These are phyloP conservation scores for Magnusiomyces fungicola DNA, from an alignment of 1,139 yeast genomes.

Conservation along the genomic window DNA sequence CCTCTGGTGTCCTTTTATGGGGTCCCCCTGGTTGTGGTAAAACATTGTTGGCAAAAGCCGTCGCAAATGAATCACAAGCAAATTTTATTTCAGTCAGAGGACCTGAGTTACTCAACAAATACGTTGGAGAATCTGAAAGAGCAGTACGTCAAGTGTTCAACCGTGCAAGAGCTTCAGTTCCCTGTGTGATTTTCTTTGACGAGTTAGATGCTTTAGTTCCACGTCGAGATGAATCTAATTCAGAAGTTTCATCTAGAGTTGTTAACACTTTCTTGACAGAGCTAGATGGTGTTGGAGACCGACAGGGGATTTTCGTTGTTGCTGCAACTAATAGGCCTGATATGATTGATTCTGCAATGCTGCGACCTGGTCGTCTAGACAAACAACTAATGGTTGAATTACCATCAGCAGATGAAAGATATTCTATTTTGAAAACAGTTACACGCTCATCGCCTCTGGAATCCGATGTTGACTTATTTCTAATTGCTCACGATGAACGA, in stretches of 20 bases:
- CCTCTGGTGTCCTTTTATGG: conserved; percentile 96
- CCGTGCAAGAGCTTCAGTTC: conserved; percentile 89
- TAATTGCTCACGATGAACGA: conserved; percentile 65
- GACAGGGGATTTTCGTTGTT: conserved; percentile 87
- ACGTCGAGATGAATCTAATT: conserved; percentile 71
- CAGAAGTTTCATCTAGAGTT: conserved; percentile 89
- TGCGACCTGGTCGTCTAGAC: conserved; percentile 93
- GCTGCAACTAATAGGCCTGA: conserved; percentile 98
- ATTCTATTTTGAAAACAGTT: conserved; percentile 73
- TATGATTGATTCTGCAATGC: conserved; percentile 97
- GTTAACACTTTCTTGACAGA: conserved; percentile 92
- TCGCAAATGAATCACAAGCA: conserved; percentile 93
- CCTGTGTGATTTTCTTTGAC: conserved; percentile 93
- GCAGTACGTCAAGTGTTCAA: conserved; percentile 94
- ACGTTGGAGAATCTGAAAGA: conserved; percentile 93
- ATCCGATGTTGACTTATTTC: conserved; percentile 50
- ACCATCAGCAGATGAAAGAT: conserved; percentile 70
- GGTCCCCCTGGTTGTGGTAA: conserved; percentile 99
- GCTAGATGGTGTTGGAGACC: conserved; percentile 85
- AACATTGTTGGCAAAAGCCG: conserved; percentile 91
- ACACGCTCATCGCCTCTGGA: conserved; percentile 69
- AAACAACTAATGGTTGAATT: conserved; percentile 87
- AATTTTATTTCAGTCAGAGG: conserved; percentile 94
- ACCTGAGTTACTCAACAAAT: conserved; percentile 87
- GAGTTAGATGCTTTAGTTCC: conserved; percentile 96